phyloP scores from a whole-genome alignment of 257 asterid species.

The Nicotiana undulata region DNA sequence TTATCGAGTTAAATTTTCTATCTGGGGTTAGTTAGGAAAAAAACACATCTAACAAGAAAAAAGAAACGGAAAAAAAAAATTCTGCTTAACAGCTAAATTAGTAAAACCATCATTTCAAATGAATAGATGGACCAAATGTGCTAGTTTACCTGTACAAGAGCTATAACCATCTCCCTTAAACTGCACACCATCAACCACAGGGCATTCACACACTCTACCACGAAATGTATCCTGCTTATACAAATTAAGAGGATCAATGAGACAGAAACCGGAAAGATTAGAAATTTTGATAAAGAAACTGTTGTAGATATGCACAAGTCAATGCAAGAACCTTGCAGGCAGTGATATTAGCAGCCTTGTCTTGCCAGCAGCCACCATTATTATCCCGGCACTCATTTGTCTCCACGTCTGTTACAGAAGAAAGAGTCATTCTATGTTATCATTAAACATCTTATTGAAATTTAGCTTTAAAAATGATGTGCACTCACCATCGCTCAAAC shows the following conservation, averaged over 20 bases:
- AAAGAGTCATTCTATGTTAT: constrained; percentile 5
- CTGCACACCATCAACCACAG: constrained; percentile 65
- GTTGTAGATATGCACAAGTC: not conserved
- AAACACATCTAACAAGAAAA: not conserved
- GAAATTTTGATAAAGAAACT: not conserved
- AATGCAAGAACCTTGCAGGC: constrained; percentile 66
- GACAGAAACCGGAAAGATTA: not conserved
- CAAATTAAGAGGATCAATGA: not conserved
- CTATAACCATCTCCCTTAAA: constrained; percentile 79
- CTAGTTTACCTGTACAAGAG: constrained; percentile 45
- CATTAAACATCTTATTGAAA: not conserved
- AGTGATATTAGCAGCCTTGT: constrained; percentile 49
- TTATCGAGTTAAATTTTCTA: not conserved
- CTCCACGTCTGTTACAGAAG: constrained; percentile 47
- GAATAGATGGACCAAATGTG: not conserved
- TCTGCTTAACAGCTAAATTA: not conserved
- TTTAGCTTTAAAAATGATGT: not conserved
- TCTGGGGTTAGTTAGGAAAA: not conserved
- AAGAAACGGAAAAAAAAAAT: no score
- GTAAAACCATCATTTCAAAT: not conserved
- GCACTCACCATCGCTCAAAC: constrained; percentile 71
- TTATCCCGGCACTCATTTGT: constrained; percentile 75
- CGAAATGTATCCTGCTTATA: constrained; percentile 65
- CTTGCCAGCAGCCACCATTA: constrained; percentile 85
- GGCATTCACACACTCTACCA: constrained; percentile 82